Evolutionary conservation across 2,329 filamentous ascomycete species (phyloP).

Genomic region (Scytalidium sp.): DNA sequence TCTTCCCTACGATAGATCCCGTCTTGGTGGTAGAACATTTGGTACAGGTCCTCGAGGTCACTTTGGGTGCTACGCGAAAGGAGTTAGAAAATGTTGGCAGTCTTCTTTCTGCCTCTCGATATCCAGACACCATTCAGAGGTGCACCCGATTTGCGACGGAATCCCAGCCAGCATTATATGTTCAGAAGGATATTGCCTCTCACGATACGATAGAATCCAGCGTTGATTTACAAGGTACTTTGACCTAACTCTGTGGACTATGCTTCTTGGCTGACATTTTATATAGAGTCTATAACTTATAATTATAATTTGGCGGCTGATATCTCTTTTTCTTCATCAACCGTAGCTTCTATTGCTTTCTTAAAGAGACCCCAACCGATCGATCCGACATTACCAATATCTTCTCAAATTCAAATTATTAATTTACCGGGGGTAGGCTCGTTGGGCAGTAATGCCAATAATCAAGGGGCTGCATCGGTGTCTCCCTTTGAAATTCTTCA

Average conservation of each 20-base stretch:
- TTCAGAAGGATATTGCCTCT: constrained; percentile 74
- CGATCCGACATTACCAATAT: constrained; percentile 77
- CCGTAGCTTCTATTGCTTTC: constrained; percentile 80
- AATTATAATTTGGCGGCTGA: constrained; percentile 80
- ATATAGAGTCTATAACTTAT: constrained; percentile 52
- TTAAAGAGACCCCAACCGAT: constrained; percentile 88
- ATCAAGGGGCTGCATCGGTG: constrained; percentile 67
- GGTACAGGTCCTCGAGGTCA: constrained; percentile 66
- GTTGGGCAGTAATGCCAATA: constrained; percentile 56
- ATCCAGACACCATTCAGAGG: constrained; percentile 78
- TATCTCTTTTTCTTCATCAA: constrained; percentile 75
- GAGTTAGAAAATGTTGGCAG: constrained; percentile 82
- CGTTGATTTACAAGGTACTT: constrained; percentile 1
- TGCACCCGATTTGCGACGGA: constrained; percentile 89
- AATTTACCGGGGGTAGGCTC: constrained; percentile 83
- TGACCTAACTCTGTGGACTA: constrained; percentile 14
- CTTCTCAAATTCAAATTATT: constrained; percentile 86
- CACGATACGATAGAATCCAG: constrained; percentile 11
- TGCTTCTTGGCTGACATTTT: constrained; percentile 3
- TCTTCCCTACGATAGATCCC: constrained; percentile 63
- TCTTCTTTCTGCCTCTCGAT: constrained; percentile 70
- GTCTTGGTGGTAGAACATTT: constrained; percentile 69
- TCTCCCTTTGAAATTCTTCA: constrained; percentile 93
- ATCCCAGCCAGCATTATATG: constrained; percentile 82
- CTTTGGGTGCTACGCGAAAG: constrained; percentile 69